Percentiles rank a stretch among this genome's conserved stretches.
phyloP scores from a whole-genome alignment of 106 monocot species.

The Dioscorea dumetorum region DNA sequence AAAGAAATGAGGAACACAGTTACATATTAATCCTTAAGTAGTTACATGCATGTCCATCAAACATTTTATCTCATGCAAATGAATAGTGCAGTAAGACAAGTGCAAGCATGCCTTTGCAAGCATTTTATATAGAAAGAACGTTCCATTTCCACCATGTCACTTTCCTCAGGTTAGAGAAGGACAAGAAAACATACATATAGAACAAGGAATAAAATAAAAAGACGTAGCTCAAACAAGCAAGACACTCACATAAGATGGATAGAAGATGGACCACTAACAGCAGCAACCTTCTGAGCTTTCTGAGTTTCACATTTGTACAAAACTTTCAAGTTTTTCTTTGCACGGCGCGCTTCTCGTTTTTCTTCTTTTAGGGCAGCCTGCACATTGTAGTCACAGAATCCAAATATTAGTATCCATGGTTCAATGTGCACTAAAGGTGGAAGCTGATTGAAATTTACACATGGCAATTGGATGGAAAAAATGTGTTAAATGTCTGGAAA shows the following conservation, averaged over 20 bases:
- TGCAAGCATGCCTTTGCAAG: too few relatives aligned
- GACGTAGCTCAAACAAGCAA: neutral
- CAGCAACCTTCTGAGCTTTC: slow-evolving; percentile 73
- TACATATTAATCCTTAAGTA: too few relatives aligned
- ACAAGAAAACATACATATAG: neutral
- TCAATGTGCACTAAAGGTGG: neutral
- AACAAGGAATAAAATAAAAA: neutral
- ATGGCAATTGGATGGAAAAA: neutral
- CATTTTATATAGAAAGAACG: neutral
- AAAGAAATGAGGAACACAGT: too few relatives aligned
- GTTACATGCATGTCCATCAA: too few relatives aligned
- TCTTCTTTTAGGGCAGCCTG: slow-evolving; percentile 80
- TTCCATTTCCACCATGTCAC: neutral
- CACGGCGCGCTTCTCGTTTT: slow-evolving; percentile 69
- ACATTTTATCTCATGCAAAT: too few relatives aligned
- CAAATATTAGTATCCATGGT: neutral
- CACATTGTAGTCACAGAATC: neutral
- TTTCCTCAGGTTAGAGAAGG: too few relatives aligned
- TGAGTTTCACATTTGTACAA: slow-evolving; percentile 78
- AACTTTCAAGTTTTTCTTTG: slow-evolving; percentile 79
- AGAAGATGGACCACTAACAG: slow-evolving; percentile 77
- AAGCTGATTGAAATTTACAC: neutral
- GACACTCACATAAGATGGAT: slow-evolving; percentile 66
- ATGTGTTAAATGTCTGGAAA: neutral
- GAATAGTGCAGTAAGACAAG: too few relatives aligned